These are phyloP conservation scores for Picea sitchensis DNA, from an alignment of 75 land plant genomes.

Conservation along the genomic window DNA sequence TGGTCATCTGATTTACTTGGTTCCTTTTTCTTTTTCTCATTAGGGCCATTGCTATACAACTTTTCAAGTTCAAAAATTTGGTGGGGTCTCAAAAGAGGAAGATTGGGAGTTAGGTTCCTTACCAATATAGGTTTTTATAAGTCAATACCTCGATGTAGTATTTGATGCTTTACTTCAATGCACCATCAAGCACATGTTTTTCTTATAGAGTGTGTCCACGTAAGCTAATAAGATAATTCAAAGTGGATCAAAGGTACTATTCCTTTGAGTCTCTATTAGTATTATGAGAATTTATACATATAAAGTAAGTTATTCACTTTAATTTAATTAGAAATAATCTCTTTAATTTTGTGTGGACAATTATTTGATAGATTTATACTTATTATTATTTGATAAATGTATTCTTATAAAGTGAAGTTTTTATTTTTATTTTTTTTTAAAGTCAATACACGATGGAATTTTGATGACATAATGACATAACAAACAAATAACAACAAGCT, in stretches of 20 bases:
- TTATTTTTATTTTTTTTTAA: no score
- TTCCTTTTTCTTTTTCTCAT: background rate
- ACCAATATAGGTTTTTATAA: background rate
- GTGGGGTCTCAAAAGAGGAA: background rate
- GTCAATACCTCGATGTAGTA: conserved; percentile 54
- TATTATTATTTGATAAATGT: no score
- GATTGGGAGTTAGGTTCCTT: background rate
- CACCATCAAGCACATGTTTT: conserved; percentile 74
- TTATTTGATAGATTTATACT: no score
- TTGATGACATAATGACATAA: no score
- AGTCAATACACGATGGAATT: no score
- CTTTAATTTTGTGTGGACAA: no score
- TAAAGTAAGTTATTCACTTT: no score
- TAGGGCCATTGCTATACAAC: background rate
- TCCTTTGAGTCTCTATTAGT: background rate
- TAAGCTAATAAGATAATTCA: conserved; percentile 59
- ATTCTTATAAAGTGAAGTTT: no score
- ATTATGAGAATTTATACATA: no score
- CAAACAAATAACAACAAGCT: no score
- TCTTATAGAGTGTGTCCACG: conserved; percentile 67
- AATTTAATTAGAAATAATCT: no score
- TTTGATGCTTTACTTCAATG: conserved; percentile 71
- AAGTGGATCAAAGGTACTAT: conserved; percentile 45
- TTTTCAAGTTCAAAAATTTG: background rate
- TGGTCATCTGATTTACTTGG: background rate